Evolutionary conservation across 805 yeast genomes (phyloP).

Genomic region (Cyberlindnera sargentensis): DNA sequence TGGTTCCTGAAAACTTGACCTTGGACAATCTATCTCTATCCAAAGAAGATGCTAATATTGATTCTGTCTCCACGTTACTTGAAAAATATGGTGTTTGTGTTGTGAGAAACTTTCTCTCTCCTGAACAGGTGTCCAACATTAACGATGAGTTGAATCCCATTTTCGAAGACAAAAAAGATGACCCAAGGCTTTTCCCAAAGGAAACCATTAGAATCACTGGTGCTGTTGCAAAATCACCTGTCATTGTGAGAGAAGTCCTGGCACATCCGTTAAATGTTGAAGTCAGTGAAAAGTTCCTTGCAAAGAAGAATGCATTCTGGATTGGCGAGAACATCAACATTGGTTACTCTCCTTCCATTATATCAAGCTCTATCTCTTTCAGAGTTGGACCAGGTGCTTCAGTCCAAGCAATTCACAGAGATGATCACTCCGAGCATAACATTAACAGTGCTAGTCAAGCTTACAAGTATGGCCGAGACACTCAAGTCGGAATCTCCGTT

Average conservation of each 20-base stretch:
- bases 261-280: neutral
- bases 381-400: constrained; percentile 4
- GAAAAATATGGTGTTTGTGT: constrained; percentile 3
- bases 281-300: constrained; percentile 2
- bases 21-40: neutral
- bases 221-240: constrained; percentile 1
- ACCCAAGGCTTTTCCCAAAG: constrained; percentile 2
- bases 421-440: constrained; percentile 3
- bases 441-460: neutral
- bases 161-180: neutral
- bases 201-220: constrained; percentile 2
- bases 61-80: neutral
- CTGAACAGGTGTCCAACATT: neutral
- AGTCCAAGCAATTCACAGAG: constrained; percentile 1
- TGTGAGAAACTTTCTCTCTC: neutral
- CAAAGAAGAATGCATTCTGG: constrained; percentile 3
- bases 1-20: neutral
- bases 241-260: constrained; percentile 1
- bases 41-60: constrained; percentile 1
- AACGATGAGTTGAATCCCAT: constrained; percentile 1
- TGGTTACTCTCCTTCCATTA: constrained; percentile 1
- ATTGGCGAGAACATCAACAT: constrained; percentile 1
- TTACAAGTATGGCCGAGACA: constrained; percentile 1
- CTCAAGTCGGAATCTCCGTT: constrained; percentile 3
- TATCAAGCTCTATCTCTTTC: constrained; percentile 1